Conservation (phyloP, 768 basidiomycete genomes). For the Lentinula detonsa region DNA sequence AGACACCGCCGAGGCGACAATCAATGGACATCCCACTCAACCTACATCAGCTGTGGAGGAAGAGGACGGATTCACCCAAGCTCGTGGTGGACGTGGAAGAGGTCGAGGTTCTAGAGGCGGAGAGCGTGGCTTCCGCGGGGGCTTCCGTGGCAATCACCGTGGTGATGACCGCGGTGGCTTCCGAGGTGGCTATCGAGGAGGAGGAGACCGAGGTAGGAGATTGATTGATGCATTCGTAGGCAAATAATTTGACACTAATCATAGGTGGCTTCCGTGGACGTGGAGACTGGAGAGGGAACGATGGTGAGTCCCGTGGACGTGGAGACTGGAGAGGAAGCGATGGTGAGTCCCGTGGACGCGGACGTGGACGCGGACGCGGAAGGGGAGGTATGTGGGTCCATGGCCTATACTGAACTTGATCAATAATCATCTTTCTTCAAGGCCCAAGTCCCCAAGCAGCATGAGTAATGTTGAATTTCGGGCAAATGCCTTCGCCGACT, state of each 20-base stretch:
- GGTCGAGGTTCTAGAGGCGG: slow-evolving; percentile 19
- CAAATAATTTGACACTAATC: slow-evolving; percentile 10
- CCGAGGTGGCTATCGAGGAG: slow-evolving; percentile 28
- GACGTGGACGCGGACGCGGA: slow-evolving; percentile 36
- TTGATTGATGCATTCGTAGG: neutral
- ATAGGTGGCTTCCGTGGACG: slow-evolving; percentile 28
- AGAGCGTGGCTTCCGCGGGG: slow-evolving; percentile 12
- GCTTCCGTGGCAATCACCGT: slow-evolving; percentile 23
- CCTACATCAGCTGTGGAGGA: slow-evolving; percentile 26
- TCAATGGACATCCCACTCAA: slow-evolving; percentile 22
- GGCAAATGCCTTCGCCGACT: neutral
- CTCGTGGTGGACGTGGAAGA: slow-evolving; percentile 31
- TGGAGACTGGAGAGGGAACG: slow-evolving; percentile 46
- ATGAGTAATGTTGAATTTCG: neutral
- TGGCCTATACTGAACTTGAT: neutral
- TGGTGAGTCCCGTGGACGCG: slow-evolving; percentile 29
- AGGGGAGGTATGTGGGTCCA: slow-evolving; percentile 27
- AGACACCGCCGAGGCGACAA: slow-evolving; percentile 11
- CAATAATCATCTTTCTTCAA: slow-evolving; percentile 1
- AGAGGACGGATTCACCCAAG: slow-evolving; percentile 59
- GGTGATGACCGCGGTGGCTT: slow-evolving; percentile 27
- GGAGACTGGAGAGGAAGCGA: slow-evolving; percentile 48
- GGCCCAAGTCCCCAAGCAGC: slow-evolving; percentile 15
- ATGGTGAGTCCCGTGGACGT: slow-evolving; percentile 29
- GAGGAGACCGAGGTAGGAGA: slow-evolving; percentile 24